These are phyloP conservation scores for Suhomyces coccinellae DNA, from an alignment of 1,139 yeast species.

Conservation along the genomic window DNA sequence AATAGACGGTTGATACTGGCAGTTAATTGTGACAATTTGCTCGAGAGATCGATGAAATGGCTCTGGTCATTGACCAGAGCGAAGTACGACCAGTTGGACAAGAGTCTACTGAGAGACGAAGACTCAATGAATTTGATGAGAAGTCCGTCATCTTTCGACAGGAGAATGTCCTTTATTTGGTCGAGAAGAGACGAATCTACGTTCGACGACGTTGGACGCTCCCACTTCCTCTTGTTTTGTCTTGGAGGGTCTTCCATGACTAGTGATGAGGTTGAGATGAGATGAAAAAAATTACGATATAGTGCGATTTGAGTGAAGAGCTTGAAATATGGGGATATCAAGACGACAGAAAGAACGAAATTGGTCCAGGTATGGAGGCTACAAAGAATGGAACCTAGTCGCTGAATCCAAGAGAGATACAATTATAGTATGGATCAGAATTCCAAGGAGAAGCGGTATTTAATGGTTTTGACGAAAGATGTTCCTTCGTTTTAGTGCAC, in stretches of 20 bases:
- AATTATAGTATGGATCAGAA: no score
- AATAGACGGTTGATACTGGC: conserved; percentile 15
- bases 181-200: conserved; percentile 22
- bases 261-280: conserved; percentile 4
- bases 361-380: not conserved
- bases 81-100: conserved; percentile 57
- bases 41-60: conserved; percentile 45
- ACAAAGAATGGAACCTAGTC: no score
- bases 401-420: no score
- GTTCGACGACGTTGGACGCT: conserved; percentile 14
- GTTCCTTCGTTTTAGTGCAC: no score
- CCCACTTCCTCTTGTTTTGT: conserved; percentile 11
- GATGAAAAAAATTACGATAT: conserved; percentile 2
- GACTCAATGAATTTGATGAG: conserved; percentile 19
- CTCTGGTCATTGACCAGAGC: conserved; percentile 63
- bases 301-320: not conserved
- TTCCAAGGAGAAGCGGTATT: no score
- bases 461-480: no score
- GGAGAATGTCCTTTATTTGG: conserved; percentile 16
- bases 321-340: not conserved
- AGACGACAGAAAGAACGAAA: not conserved
- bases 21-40: conserved; percentile 31
- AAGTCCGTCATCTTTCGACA: conserved; percentile 11
- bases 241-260: conserved; percentile 4
- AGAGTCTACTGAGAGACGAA: conserved; percentile 22